Conservation (phyloP, 2,329 filamentous ascomycete species). For the Neofusicoccum parvum region DNA sequence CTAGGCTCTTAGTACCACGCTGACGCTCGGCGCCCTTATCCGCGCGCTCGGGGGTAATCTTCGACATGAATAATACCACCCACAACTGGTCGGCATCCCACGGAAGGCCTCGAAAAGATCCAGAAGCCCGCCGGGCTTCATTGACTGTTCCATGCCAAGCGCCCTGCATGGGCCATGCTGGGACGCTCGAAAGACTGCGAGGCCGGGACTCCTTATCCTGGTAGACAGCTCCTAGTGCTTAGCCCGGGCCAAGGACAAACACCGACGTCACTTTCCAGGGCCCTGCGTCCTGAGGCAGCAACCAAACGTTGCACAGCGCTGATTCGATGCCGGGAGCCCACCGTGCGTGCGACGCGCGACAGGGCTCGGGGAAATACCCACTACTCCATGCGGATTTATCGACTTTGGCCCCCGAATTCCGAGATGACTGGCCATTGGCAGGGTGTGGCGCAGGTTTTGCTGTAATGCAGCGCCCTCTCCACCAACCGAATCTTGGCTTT, state of each 20-base stretch:
- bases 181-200: background rate
- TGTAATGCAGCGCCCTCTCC: slow-evolving; percentile 4
- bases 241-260: background rate
- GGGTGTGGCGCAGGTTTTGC: slow-evolving; percentile 12
- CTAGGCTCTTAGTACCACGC: background rate
- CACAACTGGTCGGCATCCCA: background rate
- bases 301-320: slow-evolving; percentile 6
- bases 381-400: background rate
- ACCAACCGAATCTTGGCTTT: background rate
- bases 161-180: background rate
- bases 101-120: slow-evolving; percentile 5
- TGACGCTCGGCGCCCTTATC: background rate
- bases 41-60: background rate
- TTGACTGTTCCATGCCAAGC: background rate
- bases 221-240: slow-evolving; percentile 12
- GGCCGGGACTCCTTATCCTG: background rate
- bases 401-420: background rate
- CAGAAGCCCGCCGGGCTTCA: background rate
- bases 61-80: background rate
- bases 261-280: slow-evolving; percentile 1
- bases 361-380: background rate
- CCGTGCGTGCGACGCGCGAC: background rate
- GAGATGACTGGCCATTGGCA: slow-evolving; percentile 10
- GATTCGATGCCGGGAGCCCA: background rate
- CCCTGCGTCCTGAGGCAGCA: background rate